Percentiles rank a stretch among this genome's conserved stretches.
Conservation (phyloP, 352 stramenopile genomes). For the Pythium aphanidermatum region DNA sequence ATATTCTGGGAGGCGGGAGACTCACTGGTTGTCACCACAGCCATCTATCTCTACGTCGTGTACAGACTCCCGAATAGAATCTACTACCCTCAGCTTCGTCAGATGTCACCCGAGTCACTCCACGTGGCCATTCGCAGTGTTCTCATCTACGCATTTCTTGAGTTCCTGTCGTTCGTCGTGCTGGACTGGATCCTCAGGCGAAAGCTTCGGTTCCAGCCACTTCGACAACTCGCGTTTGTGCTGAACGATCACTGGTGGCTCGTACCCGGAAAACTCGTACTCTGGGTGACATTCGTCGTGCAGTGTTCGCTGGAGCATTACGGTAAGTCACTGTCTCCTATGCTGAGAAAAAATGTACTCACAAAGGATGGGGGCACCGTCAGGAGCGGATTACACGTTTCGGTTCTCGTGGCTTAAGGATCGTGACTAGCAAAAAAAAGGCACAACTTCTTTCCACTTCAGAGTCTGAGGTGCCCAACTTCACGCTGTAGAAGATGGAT, state of each 20-base stretch:
- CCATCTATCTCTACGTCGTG: conserved; percentile 7
- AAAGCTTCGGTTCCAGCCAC: conserved; percentile 18
- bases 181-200: conserved; percentile 21
- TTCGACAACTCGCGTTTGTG: conserved; percentile 31
- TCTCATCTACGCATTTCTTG: conserved; percentile 22
- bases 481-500: too few relatives aligned
- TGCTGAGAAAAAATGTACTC: too few relatives aligned
- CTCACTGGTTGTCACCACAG: too few relatives aligned
- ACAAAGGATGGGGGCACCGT: too few relatives aligned
- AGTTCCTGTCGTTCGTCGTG: conserved; percentile 23
- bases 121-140: neutral
- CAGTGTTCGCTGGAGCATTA: neutral
- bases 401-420: too few relatives aligned
- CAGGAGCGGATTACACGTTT: too few relatives aligned
- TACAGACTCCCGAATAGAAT: conserved; percentile 9
- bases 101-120: neutral
- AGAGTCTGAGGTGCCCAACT: too few relatives aligned
- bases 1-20: neutral
- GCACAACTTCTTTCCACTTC: too few relatives aligned
- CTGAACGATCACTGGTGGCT: conserved; percentile 24
- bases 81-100: conserved; percentile 18
- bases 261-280: conserved; percentile 12
- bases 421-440: too few relatives aligned
- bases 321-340: too few relatives aligned
- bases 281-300: conserved; percentile 11